phyloP scores from a whole-genome alignment of 2,329 filamentous ascomycete genomes.

The Paracoccidioides brasiliensis region DNA sequence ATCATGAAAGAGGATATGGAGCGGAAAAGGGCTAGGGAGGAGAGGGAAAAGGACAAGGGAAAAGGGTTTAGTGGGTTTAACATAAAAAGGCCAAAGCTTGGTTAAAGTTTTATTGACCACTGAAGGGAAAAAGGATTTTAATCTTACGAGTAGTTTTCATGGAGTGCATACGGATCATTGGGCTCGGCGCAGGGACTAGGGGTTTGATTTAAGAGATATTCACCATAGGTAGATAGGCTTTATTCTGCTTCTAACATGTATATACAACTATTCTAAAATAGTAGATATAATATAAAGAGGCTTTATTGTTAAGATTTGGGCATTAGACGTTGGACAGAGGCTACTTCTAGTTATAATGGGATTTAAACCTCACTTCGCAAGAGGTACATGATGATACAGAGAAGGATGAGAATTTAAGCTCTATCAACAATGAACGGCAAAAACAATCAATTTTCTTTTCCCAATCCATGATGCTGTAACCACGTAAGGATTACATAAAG shows the following conservation, averaged over 20 bases:
- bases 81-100: constrained; percentile 9
- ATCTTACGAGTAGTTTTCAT: neutral
- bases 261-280: neutral
- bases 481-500: neutral
- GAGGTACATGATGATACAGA: too few relatives aligned
- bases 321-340: too few relatives aligned
- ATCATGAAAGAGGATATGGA: constrained; percentile 13
- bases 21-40: constrained; percentile 8
- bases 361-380: too few relatives aligned
- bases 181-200: neutral
- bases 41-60: neutral
- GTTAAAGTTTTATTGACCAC: neutral
- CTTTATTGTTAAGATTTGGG: too few relatives aligned
- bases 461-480: too few relatives aligned
- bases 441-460: too few relatives aligned
- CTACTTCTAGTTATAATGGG: too few relatives aligned
- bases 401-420: too few relatives aligned
- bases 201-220: neutral
- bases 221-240: too few relatives aligned
- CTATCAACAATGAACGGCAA: too few relatives aligned
- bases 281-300: neutral
- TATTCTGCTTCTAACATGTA: neutral
- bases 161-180: neutral
- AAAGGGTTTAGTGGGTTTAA: neutral
- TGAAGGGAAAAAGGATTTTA: neutral